phyloP scores from a whole-genome alignment of 768 basidiomycete genomes.

The Paxillus involutus region DNA sequence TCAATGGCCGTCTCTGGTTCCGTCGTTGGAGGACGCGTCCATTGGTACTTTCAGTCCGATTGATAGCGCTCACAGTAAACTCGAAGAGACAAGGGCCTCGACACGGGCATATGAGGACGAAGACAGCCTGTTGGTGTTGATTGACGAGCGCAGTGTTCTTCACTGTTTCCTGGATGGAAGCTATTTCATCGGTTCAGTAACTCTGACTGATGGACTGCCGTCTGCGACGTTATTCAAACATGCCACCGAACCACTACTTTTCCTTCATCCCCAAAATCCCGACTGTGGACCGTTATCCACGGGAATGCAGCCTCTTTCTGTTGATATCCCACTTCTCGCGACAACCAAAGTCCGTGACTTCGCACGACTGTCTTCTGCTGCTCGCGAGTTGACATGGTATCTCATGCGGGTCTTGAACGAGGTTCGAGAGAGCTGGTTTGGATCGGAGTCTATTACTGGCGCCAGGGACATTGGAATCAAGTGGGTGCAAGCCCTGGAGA shows the following conservation, averaged over 20 bases:
- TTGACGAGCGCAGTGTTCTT: constrained; percentile 58
- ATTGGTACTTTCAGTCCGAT: constrained; percentile 46
- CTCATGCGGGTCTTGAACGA: constrained; percentile 68
- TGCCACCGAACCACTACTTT: constrained; percentile 44
- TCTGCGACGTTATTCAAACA: constrained; percentile 40
- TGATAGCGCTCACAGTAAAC: constrained; percentile 27
- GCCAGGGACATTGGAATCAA: constrained; percentile 72
- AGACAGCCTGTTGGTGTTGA: constrained; percentile 63
- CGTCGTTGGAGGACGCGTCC: constrained; percentile 57
- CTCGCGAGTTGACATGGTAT: constrained; percentile 74
- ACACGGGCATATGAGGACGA: constrained; percentile 43
- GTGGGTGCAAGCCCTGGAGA: constrained; percentile 68
- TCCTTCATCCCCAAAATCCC: constrained; percentile 42
- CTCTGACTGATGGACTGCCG: constrained; percentile 33
- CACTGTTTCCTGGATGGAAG: constrained; percentile 75
- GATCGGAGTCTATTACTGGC: constrained; percentile 61
- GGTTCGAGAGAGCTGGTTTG: constrained; percentile 73
- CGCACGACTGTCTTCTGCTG: constrained; percentile 66
- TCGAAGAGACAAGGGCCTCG: constrained; percentile 27
- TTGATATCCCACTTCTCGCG: constrained; percentile 59
- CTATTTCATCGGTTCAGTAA: constrained; percentile 63
- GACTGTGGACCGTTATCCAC: constrained; percentile 26
- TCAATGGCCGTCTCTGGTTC: constrained; percentile 66
- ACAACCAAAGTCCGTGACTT: constrained; percentile 62
- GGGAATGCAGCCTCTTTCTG: constrained; percentile 38